Percentiles rank a stretch among this genome's conserved stretches.
phyloP scores from a whole-genome alignment of 352 stramenopile species.

The Pythium monospermum region DNA sequence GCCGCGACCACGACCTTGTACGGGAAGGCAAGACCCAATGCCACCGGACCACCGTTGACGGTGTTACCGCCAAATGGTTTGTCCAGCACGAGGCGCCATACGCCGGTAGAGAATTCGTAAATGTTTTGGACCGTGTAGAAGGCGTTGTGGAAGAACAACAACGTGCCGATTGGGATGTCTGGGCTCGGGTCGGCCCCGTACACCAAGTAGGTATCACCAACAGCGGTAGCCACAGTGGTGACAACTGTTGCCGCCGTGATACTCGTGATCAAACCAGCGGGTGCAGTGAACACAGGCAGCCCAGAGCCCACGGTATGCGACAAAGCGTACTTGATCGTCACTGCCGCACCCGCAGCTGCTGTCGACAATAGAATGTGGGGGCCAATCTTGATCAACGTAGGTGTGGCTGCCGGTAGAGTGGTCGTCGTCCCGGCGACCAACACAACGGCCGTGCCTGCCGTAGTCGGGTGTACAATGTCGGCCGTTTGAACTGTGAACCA shows the following conservation, averaged over 20 bases:
- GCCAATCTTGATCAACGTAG: conserved; percentile 24
- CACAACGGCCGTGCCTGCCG: not conserved
- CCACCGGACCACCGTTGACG: conserved; percentile 8
- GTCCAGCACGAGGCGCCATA: conserved; percentile 26
- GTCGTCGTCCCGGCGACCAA: not conserved
- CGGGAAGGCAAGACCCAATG: not conserved
- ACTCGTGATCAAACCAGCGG: conserved; percentile 2
- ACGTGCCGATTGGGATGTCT: conserved; percentile 19
- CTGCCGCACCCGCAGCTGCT: not conserved
- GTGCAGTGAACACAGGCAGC: not conserved
- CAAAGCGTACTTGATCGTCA: conserved; percentile 30
- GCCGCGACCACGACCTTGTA: conserved; percentile 33
- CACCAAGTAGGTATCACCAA: too few species aligned
- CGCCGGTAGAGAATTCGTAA: not conserved
- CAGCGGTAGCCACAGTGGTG: too few species aligned
- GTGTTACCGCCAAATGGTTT: conserved; percentile 44
- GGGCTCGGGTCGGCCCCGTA: conserved; percentile 21
- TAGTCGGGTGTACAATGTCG: not conserved
- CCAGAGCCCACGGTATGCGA: conserved; percentile 19
- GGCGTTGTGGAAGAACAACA: conserved; percentile 57
- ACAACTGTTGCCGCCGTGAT: too few species aligned
- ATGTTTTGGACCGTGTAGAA: conserved; percentile 40
- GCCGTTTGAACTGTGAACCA: conserved; percentile 44
- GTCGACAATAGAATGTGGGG: conserved; percentile 17
- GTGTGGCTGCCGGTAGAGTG: conserved; percentile 1